Percentiles rank a stretch among this genome's conserved stretches.
Conservation (phyloP, 1,139 yeast species). For the Suhomyces terraborum region DNA sequence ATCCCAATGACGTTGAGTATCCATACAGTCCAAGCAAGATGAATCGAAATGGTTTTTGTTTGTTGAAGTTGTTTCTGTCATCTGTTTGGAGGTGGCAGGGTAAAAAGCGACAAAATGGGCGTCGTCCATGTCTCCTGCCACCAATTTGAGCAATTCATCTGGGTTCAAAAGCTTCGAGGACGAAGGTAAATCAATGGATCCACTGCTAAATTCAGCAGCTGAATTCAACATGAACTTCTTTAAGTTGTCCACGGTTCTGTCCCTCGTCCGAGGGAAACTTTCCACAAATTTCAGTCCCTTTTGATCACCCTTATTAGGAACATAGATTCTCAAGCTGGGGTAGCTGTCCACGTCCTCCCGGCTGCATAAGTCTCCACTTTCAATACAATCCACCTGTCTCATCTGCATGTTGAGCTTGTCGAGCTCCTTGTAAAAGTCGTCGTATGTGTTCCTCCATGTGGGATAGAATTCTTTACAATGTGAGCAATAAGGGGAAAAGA, state of each 20-base stretch:
- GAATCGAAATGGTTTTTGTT: constrained; percentile 37
- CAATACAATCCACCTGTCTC: constrained; percentile 73
- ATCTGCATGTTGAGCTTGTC: constrained; percentile 50
- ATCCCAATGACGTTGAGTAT: constrained; percentile 58
- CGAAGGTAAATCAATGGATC: constrained; percentile 38
- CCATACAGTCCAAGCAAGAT: constrained; percentile 51
- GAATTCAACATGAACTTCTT: constrained; percentile 55
- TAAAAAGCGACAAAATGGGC: constrained; percentile 65
- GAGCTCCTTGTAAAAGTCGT: constrained; percentile 37
- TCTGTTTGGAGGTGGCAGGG: constrained; percentile 53
- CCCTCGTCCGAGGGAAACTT: constrained; percentile 48
- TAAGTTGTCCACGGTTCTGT: constrained; percentile 51
- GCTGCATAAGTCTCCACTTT: constrained; percentile 69
- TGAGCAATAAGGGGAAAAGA: constrained; percentile 49
- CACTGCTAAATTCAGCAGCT: constrained; percentile 47
- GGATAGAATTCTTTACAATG: constrained; percentile 65
- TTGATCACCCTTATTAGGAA: constrained; percentile 38
- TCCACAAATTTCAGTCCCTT: constrained; percentile 42
- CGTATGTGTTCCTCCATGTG: constrained; percentile 45
- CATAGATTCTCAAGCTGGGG: constrained; percentile 64
- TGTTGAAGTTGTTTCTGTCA: constrained; percentile 39
- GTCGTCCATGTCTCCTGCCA: constrained; percentile 48
- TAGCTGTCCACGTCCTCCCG: constrained; percentile 57
- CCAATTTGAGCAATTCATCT: constrained; percentile 39
- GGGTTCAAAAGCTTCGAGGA: constrained; percentile 36